These are phyloP conservation scores for Dalbergia cochinchinensis DNA, from an alignment of 306 rosid species.

Conservation along the genomic window DNA sequence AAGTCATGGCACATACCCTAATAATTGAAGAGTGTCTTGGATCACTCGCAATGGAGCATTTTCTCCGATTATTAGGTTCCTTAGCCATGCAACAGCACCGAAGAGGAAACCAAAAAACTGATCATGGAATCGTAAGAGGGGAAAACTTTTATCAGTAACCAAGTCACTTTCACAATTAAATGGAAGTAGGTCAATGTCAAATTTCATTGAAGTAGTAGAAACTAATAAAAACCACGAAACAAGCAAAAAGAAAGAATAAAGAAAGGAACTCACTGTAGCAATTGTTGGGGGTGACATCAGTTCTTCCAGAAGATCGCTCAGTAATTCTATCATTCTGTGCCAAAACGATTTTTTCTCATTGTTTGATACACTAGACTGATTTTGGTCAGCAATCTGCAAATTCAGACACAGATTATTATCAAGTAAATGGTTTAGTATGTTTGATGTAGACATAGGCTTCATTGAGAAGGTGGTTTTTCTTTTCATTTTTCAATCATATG, in stretches of 20 bases:
- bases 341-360: conserved; percentile 47
- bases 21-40: conserved; percentile 64
- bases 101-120: conserved; percentile 82
- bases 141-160: background rate
- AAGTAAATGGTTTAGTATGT: conserved; percentile 21
- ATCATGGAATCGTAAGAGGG: conserved; percentile 24
- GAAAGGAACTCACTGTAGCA: conserved; percentile 69
- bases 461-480: background rate
- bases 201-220: background rate
- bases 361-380: conserved; percentile 25
- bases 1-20: conserved; percentile 65
- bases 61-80: conserved; percentile 65
- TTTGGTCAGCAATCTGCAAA: conserved; percentile 56
- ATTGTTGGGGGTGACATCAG: conserved; percentile 82
- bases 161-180: background rate
- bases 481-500: background rate
- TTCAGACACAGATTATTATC: conserved; percentile 19
- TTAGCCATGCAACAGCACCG: conserved; percentile 73
- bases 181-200: conserved; percentile 32
- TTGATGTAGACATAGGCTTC: background rate
- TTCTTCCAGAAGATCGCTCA: conserved; percentile 57
- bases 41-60: conserved; percentile 79
- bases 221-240: background rate
- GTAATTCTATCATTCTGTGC: conserved; percentile 46
- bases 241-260: background rate